A percentile compares a stretch with the other conserved stretches of the same genome.
These are phyloP conservation scores for Trichosporon sp. DNA, from an alignment of 1,284 basidiomycete genomes.

Conservation along the genomic window DNA sequence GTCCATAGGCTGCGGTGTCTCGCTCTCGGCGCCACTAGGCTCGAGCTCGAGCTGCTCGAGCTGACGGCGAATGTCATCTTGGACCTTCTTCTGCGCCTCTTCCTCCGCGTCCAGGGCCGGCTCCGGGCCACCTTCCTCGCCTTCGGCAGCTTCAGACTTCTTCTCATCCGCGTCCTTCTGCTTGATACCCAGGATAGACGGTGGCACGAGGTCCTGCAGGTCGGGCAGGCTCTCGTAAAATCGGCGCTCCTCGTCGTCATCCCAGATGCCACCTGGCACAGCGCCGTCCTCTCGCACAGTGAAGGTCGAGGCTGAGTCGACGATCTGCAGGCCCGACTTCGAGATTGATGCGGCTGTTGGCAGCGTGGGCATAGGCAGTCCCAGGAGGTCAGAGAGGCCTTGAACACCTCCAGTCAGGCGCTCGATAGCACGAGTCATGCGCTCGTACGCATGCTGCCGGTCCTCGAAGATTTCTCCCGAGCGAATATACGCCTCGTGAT, in stretches of 20 bases:
- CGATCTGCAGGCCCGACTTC: slow-evolving; percentile 51
- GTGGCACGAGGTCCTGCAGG: slow-evolving; percentile 84
- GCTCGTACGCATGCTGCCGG: slow-evolving; percentile 95
- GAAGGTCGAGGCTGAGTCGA: slow-evolving; percentile 51
- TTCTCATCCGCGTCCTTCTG: slow-evolving; percentile 40
- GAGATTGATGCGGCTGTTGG: slow-evolving; percentile 61
- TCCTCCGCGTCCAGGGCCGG: slow-evolving; percentile 21
- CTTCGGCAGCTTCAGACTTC: slow-evolving; percentile 27
- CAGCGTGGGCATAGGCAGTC: slow-evolving; percentile 71
- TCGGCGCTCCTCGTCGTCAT: slow-evolving; percentile 90
- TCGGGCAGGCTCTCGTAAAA: slow-evolving; percentile 95
- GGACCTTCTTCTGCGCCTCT: slow-evolving; percentile 46
- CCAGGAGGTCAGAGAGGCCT: slow-evolving; percentile 82
- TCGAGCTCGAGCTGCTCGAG: slow-evolving; percentile 37
- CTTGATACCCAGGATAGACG: slow-evolving; percentile 77
- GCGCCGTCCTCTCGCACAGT: slow-evolving; percentile 58
- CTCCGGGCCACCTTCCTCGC: slow-evolving; percentile 25
- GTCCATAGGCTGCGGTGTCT: slow-evolving; percentile 14
- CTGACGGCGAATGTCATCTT: slow-evolving; percentile 54
- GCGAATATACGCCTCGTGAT: slow-evolving; percentile 97
- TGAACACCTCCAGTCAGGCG: slow-evolving; percentile 80
- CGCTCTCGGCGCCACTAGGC: slow-evolving; percentile 19
- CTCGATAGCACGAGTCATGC: slow-evolving; percentile 93
- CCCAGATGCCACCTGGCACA: slow-evolving; percentile 80
- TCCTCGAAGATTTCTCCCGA: slow-evolving; percentile 99